A percentile compares a stretch with the other conserved stretches of the same genome.
Conservation (phyloP, 1,139 yeast genomes). For the Chernovozyma sophiae-reginae region DNA sequence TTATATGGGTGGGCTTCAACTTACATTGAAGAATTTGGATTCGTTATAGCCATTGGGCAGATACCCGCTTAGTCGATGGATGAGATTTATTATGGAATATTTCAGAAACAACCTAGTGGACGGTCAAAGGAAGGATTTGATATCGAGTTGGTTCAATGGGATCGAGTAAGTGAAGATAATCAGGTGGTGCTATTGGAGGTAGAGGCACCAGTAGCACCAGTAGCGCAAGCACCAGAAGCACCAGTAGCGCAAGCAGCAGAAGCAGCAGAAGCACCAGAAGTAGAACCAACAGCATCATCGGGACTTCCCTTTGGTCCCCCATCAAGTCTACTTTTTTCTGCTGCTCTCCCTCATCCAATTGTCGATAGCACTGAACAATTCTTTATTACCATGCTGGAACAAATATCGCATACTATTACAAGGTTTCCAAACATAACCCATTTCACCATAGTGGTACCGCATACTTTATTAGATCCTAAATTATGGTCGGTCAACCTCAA, state of each 20-base stretch:
- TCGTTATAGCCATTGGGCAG: no score
- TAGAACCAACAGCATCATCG: not conserved
- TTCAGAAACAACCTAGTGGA: not conserved
- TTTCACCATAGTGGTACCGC: slow-evolving; percentile 1
- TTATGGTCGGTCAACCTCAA: not conserved
- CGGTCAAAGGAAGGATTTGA: not conserved
- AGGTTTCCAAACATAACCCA: not conserved
- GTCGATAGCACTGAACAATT: not conserved
- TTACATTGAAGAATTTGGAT: no score
- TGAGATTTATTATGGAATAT: slow-evolving; percentile 1
- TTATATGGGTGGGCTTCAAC: no score
- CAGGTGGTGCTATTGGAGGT: not conserved
- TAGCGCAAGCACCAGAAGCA: no score
- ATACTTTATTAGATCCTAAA: not conserved
- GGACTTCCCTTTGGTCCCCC: no score
- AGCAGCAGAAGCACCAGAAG: no score
- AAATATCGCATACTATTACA: not conserved
- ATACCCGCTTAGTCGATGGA: slow-evolving; percentile 4
- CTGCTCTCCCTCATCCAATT: no score
- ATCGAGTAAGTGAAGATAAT: not conserved
- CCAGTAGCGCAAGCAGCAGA: no score
- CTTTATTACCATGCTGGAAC: not conserved
- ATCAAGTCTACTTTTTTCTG: no score
- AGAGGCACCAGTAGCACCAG: no score
- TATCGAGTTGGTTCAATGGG: not conserved